Evolutionary conservation across 805 yeast genomes (phyloP).

Genomic region (Millerozyma acaciae): DNA sequence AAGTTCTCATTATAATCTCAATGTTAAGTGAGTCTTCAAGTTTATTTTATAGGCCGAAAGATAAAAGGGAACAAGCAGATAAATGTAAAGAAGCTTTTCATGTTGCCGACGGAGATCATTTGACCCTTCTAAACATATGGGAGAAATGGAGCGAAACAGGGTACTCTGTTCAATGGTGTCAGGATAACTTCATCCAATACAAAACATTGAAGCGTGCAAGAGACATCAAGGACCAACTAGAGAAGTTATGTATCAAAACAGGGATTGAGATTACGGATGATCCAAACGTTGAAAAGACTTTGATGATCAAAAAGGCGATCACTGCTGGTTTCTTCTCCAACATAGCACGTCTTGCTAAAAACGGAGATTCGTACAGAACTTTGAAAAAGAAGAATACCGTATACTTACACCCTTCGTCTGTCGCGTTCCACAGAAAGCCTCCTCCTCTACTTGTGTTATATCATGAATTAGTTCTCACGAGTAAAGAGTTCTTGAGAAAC

Average conservation of each 20-base stretch:
- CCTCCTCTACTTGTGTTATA: slow-evolving; percentile 73
- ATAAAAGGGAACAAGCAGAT: slow-evolving; percentile 63
- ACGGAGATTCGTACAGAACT: slow-evolving; percentile 69
- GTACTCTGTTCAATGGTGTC: slow-evolving; percentile 76
- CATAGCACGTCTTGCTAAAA: slow-evolving; percentile 52
- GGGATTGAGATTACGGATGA: slow-evolving; percentile 31
- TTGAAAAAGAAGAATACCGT: slow-evolving; percentile 69
- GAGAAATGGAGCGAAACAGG: slow-evolving; percentile 71
- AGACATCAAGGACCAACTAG: slow-evolving; percentile 70
- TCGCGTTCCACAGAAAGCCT: slow-evolving; percentile 59
- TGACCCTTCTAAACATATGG: slow-evolving; percentile 70
- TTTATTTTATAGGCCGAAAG: slow-evolving; percentile 67
- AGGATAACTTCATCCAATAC: slow-evolving; percentile 75
- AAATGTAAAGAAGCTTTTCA: slow-evolving; percentile 54
- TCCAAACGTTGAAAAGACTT: slow-evolving; percentile 14
- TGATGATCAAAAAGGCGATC: slow-evolving; percentile 47
- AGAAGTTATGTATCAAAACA: slow-evolving; percentile 52
- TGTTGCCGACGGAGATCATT: slow-evolving; percentile 69
- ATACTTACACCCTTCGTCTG: slow-evolving; percentile 81
- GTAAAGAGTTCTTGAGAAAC: slow-evolving; percentile 84
- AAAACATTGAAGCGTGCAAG: slow-evolving; percentile 64
- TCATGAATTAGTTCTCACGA: slow-evolving; percentile 79
- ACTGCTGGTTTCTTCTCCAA: slow-evolving; percentile 70
- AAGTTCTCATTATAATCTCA: slow-evolving; percentile 69
- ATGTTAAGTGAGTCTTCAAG: slow-evolving; percentile 80